Base-by-base conservation (phyloP, 495 filamentous ascomycete species). In the Aspergillus hancockii region DNA sequence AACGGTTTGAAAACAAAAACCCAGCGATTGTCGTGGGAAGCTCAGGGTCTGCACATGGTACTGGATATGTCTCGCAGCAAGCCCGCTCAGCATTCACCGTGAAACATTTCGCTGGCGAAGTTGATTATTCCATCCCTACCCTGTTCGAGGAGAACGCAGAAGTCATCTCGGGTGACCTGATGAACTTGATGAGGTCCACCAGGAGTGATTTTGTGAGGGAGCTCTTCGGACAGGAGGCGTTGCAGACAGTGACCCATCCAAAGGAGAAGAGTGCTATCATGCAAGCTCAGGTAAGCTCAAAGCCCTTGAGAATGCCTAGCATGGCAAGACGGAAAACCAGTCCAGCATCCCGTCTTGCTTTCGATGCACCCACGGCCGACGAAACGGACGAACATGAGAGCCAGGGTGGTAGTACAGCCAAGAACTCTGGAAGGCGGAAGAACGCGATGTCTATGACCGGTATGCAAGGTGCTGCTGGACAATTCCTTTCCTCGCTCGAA, bases 211-310 rank as follows among this genome's bases (percentile, higher is more conserved):
- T 98, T 64, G 86, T 98, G 25, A 80, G 85, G 18, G 90, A 93
- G 49, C 82, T 98, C 2, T 98, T 98, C 63, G 92, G 91, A 18
- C 94, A 97, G 72, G 91, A 96, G 66, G 93, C 90, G 7, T 76
- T 98, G 40, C 89, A 94, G 57, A 96, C 91, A 5, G 83, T 96
- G 21, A 85, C 90, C 36, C 94, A 98, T 72, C 93, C 94, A 0
- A 88, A 90, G 59, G 94, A 98, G 73, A 89, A 85, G 69, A 87
- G 85, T 0, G 90, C 94, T 4, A 91, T 98, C 62, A 91, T 97
- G 84, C 94, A 98, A 75, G 94, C 93, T 0, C 92, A 93, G 56
- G 90, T 98, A 61, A 95, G 91, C 75, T 97, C 93, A 2, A 95
- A 92, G 71, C 94, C 94, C 8, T 82, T 91, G 68, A 88, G 94